Percentiles rank a stretch among this genome's conserved stretches.
These are phyloP conservation scores for Termitomyces titanicus DNA, from an alignment of 768 basidiomycete species.

Conservation along the genomic window DNA sequence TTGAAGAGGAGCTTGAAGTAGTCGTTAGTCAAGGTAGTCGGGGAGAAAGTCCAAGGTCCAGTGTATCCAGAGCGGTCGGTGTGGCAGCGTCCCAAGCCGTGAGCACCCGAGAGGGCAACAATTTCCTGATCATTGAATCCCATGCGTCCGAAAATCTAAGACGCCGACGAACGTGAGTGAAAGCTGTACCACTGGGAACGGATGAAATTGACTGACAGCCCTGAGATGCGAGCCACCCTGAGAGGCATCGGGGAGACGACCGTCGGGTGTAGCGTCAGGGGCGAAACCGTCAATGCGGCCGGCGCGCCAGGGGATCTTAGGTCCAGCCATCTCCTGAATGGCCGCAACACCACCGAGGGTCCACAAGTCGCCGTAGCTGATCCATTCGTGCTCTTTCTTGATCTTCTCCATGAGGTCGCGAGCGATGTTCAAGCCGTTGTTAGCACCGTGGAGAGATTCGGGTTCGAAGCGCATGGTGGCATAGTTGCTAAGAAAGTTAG, in stretches of 20 bases:
- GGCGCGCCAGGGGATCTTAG: constrained; percentile 89
- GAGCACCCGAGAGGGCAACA: constrained; percentile 90
- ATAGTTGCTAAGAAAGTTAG: constrained; percentile 66
- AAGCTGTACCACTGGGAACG: not conserved
- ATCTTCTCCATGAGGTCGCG: constrained; percentile 81
- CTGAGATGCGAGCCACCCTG: constrained; percentile 86
- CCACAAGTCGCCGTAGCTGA: constrained; percentile 95
- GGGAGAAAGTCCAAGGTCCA: constrained; percentile 95
- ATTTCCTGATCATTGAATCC: constrained; percentile 98
- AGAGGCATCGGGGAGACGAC: constrained; percentile 84
- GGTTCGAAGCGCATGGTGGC: constrained; percentile 98
- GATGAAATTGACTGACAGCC: constrained; percentile 41
- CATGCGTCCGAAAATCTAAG: constrained; percentile 87
- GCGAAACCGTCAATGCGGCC: constrained; percentile 88
- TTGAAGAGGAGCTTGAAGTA: constrained; percentile 82
- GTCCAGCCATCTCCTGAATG: constrained; percentile 91
- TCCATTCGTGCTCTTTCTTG: constrained; percentile 89
- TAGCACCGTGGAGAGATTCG: constrained; percentile 80
- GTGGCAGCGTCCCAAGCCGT: constrained; percentile 96
- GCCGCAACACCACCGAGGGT: constrained; percentile 93
- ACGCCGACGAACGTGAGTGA: not conserved
- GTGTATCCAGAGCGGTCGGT: constrained; percentile 79
- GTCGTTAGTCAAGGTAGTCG: constrained; percentile 83
- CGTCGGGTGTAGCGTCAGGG: constrained; percentile 75
- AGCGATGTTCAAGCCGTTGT: constrained; percentile 78